Evolutionary conservation across 2,329 filamentous ascomycete genomes (phyloP).

Genomic region (Colletotrichum lentis): DNA sequence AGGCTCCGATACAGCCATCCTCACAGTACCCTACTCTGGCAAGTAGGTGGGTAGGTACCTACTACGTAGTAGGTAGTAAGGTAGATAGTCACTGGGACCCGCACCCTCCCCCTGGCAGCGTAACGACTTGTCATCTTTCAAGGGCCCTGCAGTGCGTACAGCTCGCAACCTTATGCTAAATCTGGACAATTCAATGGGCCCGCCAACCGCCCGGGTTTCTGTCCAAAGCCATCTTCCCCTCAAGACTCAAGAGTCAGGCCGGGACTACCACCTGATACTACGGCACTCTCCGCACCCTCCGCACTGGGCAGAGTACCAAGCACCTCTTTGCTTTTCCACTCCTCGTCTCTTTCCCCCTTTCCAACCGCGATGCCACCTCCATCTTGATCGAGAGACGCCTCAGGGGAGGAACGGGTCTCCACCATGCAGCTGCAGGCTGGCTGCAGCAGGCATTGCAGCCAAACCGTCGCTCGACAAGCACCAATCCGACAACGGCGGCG

Average conservation of each 20-base stretch:
- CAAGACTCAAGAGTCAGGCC: background rate
- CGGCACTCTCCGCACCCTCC: background rate
- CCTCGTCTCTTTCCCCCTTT: constrained; percentile 31
- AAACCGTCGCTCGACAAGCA: constrained; percentile 5
- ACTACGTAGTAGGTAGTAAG: no score
- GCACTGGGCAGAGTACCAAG: background rate
- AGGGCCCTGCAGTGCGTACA: constrained; percentile 15
- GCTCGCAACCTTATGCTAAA: constrained; percentile 18
- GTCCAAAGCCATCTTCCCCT: background rate
- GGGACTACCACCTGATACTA: background rate
- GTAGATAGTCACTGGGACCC: background rate
- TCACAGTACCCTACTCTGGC: no score
- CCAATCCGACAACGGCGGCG: constrained; percentile 6
- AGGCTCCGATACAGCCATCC: constrained; percentile 2
- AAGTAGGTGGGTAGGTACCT: no score
- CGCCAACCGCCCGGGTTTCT: constrained; percentile 4
- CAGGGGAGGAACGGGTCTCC: constrained; percentile 2
- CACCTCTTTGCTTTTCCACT: constrained; percentile 26
- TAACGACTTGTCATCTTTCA: constrained; percentile 10
- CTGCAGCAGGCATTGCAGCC: constrained; percentile 14
- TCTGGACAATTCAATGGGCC: background rate
- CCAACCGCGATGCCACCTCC: constrained; percentile 19
- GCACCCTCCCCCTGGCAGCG: background rate
- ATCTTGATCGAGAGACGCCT: constrained; percentile 21
- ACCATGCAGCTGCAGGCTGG: constrained; percentile 27